A percentile compares a stretch with the other conserved stretches of the same genome.
These are phyloP conservation scores for Austroboletus eburneus DNA, from an alignment of 768 basidiomycete genomes.

Conservation along the genomic window DNA sequence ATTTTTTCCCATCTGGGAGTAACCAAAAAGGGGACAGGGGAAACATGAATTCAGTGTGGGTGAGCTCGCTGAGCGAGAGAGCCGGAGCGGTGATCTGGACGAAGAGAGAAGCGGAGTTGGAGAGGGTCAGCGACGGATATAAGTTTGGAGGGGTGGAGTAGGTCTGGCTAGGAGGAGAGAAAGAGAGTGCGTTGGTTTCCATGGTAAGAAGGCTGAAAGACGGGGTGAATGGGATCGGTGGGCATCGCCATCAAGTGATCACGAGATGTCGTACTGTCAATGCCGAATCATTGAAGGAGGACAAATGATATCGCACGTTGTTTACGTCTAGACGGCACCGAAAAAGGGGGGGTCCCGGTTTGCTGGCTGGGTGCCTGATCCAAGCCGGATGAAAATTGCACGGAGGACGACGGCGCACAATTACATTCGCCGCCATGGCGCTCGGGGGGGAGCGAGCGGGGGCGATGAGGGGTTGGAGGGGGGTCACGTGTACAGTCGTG, in stretches of 20 bases:
- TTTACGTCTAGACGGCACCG: constrained; percentile 31
- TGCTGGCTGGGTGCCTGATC: constrained; percentile 22
- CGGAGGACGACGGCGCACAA: constrained; percentile 13
- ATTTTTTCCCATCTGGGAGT: constrained; percentile 3
- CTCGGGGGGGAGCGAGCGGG: too few species aligned
- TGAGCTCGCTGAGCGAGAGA: too few species aligned
- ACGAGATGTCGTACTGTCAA: constrained; percentile 22
- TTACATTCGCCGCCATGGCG: too few species aligned
- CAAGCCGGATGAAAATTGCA: constrained; percentile 18
- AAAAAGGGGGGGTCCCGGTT: constrained; percentile 26
- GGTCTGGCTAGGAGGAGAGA: background rate
- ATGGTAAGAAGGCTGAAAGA: constrained; percentile 22
- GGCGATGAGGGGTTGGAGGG: too few species aligned
- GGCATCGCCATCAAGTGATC: constrained; percentile 21
- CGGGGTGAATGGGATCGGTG: constrained; percentile 12
- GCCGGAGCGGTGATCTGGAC: too few species aligned
- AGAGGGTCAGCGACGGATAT: background rate
- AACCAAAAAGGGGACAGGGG: too few species aligned
- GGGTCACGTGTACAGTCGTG: too few species aligned
- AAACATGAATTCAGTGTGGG: too few species aligned
- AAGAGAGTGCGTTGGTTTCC: constrained; percentile 17
- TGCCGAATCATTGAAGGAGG: too few species aligned
- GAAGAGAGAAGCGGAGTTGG: too few species aligned
- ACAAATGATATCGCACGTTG: constrained; percentile 25
- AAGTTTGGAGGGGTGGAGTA: background rate